These are phyloP conservation scores for Przewalskia tangutica DNA, from an alignment of 257 asterid species.

Conservation along the genomic window DNA sequence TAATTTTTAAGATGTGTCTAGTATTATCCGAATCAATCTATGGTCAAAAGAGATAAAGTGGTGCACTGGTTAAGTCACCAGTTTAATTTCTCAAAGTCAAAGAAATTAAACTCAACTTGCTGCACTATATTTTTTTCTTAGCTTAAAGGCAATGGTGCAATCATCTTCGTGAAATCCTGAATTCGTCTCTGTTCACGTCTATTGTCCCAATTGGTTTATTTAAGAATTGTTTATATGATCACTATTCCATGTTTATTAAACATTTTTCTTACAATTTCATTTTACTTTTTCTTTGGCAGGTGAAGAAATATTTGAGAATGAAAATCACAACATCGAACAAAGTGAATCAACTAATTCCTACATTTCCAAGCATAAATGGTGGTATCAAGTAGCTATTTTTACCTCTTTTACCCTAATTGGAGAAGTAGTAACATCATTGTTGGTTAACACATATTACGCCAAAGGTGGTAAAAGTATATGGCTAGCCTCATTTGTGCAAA, in stretches of 20 bases:
- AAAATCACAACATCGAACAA: neutral
- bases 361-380: neutral
- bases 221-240: too few species aligned
- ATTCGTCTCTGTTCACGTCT: too few species aligned
- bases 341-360: neutral
- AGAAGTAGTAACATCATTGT: constrained; percentile 27
- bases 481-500: constrained; percentile 29
- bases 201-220: too few species aligned
- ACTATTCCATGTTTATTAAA: neutral
- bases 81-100: too few species aligned
- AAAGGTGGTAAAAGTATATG: constrained; percentile 45
- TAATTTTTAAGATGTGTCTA: too few species aligned
- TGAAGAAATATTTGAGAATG: neutral
- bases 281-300: neutral
- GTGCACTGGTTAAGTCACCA: too few species aligned
- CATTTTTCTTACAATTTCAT: neutral
- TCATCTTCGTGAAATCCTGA: too few species aligned
- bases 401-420: constrained; percentile 27
- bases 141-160: too few species aligned
- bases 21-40: too few species aligned
- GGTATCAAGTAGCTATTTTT: constrained; percentile 23
- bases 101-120: too few species aligned
- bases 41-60: too few species aligned
- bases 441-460: constrained; percentile 30
- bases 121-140: too few species aligned